Percentiles rank a stretch among this genome's conserved stretches.
Conservation (phyloP, 1,139 yeast species). For the Pichia sp. region DNA sequence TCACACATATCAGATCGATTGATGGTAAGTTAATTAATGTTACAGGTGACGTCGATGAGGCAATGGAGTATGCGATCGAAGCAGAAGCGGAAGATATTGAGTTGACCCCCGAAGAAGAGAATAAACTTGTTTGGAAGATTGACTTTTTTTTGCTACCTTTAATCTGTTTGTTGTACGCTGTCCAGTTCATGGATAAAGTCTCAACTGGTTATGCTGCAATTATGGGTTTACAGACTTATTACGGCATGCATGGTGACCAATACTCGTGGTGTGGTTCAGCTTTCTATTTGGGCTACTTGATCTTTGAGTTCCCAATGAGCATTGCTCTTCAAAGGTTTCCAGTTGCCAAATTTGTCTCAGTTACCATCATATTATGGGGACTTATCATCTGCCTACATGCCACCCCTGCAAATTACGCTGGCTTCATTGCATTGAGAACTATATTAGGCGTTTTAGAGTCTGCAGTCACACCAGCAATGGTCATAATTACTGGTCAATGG, state of each 20-base stretch:
- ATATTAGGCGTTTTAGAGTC: not conserved
- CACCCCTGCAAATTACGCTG: not conserved
- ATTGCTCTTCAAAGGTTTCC: not conserved
- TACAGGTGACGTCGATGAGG: not conserved
- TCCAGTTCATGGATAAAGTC: not conserved
- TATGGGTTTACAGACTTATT: not conserved
- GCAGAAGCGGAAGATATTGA: not conserved
- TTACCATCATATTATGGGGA: not conserved
- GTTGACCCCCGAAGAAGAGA: not conserved
- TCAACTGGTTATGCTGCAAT: not conserved
- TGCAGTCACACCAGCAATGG: not conserved
- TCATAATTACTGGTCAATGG: not conserved
- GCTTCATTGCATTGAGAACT: not conserved
- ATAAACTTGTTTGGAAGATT: not conserved
- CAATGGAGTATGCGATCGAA: not conserved
- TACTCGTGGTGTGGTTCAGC: not conserved
- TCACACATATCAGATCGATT: not conserved
- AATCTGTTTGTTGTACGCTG: not conserved
- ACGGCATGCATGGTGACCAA: not conserved
- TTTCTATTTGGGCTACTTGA: not conserved
- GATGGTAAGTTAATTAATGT: not conserved
- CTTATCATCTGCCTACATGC: not conserved
- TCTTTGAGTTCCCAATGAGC: not conserved
- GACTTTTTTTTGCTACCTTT: not conserved
- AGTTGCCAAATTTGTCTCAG: not conserved